Evolutionary conservation across 805 yeast genomes (phyloP).

Genomic region (Pichia exigua): DNA sequence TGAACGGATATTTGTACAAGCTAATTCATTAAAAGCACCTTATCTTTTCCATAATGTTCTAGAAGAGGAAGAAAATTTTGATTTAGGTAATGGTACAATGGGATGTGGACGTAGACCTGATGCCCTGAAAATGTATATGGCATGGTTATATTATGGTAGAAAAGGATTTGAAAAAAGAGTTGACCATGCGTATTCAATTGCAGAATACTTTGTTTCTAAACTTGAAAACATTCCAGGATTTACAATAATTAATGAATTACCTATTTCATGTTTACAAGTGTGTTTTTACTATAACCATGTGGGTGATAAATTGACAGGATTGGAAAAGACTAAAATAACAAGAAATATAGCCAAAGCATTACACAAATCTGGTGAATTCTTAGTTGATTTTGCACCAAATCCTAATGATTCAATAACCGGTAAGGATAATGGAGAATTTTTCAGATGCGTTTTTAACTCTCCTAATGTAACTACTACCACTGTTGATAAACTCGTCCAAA

Average conservation of each 20-base stretch:
- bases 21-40: constrained; percentile 74
- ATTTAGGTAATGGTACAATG: constrained; percentile 85
- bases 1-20: constrained; percentile 52
- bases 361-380: constrained; percentile 55
- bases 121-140: constrained; percentile 66
- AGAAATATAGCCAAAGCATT: constrained; percentile 52
- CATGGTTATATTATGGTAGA: constrained; percentile 75
- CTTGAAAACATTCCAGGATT: constrained; percentile 38
- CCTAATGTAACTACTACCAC: constrained; percentile 44
- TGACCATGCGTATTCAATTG: constrained; percentile 64
- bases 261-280: constrained; percentile 76
- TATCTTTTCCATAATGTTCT: constrained; percentile 63
- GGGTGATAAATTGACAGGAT: constrained; percentile 16
- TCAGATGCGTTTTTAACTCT: constrained; percentile 76
- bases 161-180: constrained; percentile 58
- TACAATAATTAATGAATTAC: constrained; percentile 43
- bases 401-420: constrained; percentile 34
- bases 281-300: constrained; percentile 65
- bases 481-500: constrained; percentile 37
- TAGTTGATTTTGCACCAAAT: constrained; percentile 74
- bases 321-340: constrained; percentile 46
- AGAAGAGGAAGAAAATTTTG: constrained; percentile 50
- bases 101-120: constrained; percentile 88
- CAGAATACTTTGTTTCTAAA: constrained; percentile 49
- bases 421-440: constrained; percentile 62